These are phyloP conservation scores for Triticum aestivum DNA, from an alignment of 176 grass and related monocot species.

Conservation along the genomic window DNA sequence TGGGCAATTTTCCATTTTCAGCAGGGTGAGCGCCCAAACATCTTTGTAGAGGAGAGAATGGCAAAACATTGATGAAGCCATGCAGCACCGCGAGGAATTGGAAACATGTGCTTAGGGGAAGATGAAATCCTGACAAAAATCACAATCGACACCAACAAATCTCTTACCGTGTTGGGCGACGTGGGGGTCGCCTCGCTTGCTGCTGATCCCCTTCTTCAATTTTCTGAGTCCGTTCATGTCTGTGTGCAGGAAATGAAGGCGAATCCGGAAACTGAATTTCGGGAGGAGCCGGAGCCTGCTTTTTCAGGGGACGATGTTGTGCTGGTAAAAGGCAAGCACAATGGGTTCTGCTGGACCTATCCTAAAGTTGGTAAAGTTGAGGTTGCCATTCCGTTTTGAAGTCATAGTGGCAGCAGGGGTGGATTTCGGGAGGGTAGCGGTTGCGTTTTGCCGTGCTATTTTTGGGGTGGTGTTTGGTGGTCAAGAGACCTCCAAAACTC, in stretches of 20 bases:
- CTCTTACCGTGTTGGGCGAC: conserved; percentile 31
- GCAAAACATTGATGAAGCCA: background rate
- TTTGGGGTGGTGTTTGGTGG: conserved; percentile 37
- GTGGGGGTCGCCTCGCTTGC: conserved; percentile 22
- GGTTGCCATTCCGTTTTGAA: conserved; percentile 9
- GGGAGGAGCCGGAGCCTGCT: conserved; percentile 29
- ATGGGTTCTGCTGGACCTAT: conserved; percentile 19
- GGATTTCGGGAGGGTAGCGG: conserved; percentile 9
- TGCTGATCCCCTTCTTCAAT: conserved; percentile 40
- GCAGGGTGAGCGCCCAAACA: background rate
- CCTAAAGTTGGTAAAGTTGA: conserved; percentile 45
- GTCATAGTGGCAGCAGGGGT: conserved; percentile 23
- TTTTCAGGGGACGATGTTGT: background rate
- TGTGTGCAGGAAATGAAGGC: background rate
- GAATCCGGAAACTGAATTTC: conserved; percentile 14
- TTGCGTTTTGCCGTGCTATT: conserved; percentile 25
- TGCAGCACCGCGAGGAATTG: background rate
- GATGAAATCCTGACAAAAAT: background rate
- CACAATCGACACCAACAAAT: background rate
- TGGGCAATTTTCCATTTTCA: background rate
- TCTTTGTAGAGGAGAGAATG: background rate
- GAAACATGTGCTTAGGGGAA: background rate
- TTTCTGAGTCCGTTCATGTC: conserved; percentile 37
- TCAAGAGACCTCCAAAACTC: conserved; percentile 18
- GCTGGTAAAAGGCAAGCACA: conserved; percentile 24